Base-by-base conservation (phyloP, 768 basidiomycete species). In the Chlorophyllum brunneum region DNA sequence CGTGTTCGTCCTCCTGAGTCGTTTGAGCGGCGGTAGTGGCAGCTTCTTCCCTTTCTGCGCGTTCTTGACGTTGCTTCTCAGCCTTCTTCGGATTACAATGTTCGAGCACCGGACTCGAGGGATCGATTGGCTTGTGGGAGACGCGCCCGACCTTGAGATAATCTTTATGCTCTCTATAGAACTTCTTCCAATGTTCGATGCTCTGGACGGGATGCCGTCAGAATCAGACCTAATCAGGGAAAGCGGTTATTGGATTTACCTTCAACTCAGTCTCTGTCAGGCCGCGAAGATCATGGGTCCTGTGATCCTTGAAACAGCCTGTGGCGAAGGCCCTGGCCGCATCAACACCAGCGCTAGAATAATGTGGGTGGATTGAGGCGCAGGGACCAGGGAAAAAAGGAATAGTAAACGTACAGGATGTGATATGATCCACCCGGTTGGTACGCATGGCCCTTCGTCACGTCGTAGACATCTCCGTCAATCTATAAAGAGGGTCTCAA, bases 241-340 rank as follows among this genome's bases (percentile, higher is more conserved):
- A 40, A 44, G 37, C 24, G 39, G 29, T 37, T 7, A 23, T 16
- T 16, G 44, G 40, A 71, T 82, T 61, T 65, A 89, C 95, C 64
- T 74, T 67, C 56, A 87, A 65, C 69, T 98, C 91, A 54, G 71
- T 67, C 46, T 86, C 82, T 30, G 74, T 76, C 59, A 98, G 68
- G 13, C 88, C 95, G 56, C 95, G 85, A 55, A 87, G 73, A 70
- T 98, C 95, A 70, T 97, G 88, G 33, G 94, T 98, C 39, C 83
- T 81, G 69, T 98, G 95, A 3, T 82, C 82, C 60, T 83, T 78
- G 74, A 98, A 97, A 66, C 95, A 98, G 8, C 94, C 94, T 2
- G 95, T 98, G 39, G 81, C 91, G 67, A 92, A 98, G 0, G 94
- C 88, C 59, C 95, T 76, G 23, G 91, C 88, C n/a, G 91, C 92